A percentile compares a stretch with the other conserved stretches of the same genome.
Evolutionary conservation across 73 alveolate genomes (phyloP).

Genomic region (Tetrahymena elliotti): DNA sequence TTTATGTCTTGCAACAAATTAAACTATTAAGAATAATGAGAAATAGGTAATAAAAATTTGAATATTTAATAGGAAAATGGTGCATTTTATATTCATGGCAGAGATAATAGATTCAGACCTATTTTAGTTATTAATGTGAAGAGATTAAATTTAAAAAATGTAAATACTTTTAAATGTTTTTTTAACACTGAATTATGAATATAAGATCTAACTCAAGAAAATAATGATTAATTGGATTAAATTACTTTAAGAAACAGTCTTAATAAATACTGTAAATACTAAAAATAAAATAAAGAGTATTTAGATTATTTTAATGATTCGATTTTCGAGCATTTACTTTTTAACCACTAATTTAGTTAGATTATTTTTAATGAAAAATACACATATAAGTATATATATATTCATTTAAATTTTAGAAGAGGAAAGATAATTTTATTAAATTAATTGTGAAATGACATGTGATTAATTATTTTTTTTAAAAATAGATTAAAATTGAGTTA

Average conservation of each 20-base stretch:
- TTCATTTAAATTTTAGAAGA: too few relatives aligned
- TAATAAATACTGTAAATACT: not conserved
- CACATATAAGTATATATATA: not conserved
- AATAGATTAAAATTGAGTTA: not conserved
- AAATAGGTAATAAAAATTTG: not conserved
- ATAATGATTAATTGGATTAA: too few relatives aligned
- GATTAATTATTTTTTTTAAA: not conserved
- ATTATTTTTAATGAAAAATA: too few relatives aligned
- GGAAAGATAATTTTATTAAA: not conserved
- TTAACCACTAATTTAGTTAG: not conserved
- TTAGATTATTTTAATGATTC: not conserved
- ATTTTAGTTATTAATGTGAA: conserved; percentile 39
- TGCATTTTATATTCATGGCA: conserved; percentile 50
- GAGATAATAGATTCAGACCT: conserved; percentile 51
- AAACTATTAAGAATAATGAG: too few relatives aligned
- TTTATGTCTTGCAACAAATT: too few relatives aligned
- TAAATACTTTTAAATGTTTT: not conserved
- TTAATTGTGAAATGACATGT: too few relatives aligned
- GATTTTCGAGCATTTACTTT: not conserved
- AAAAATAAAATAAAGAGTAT: not conserved
- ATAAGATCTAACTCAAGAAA: too few relatives aligned
- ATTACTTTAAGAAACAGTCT: too few relatives aligned
- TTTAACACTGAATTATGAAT: too few relatives aligned
- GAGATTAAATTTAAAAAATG: conserved; percentile 7
- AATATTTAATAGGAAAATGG: conserved; percentile 9